These are phyloP conservation scores for Diospyros kaki DNA, from an alignment of 148 eudicot species.

Conservation along the genomic window DNA sequence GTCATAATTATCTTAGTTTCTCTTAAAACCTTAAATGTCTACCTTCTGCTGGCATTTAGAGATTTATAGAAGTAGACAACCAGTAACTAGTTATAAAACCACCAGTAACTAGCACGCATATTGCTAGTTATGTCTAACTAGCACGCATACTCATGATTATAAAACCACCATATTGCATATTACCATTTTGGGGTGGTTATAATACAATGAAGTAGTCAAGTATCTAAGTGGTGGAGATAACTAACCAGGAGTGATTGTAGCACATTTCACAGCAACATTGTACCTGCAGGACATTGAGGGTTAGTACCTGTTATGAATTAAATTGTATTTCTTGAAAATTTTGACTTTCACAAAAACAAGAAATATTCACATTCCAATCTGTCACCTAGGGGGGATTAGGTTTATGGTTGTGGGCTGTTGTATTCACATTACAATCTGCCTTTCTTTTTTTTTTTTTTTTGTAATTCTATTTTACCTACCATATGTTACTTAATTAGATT, in stretches of 20 bases:
- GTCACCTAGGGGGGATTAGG: no score
- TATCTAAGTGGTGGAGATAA: conserved; percentile 4
- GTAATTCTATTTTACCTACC: background rate
- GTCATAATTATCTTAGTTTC: no score
- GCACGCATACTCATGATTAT: background rate
- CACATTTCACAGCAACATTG: conserved; percentile 80
- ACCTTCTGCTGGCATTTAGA: no score
- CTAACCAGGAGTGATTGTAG: conserved; percentile 77
- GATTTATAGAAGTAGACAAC: no score
- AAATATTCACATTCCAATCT: no score
- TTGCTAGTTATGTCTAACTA: no score
- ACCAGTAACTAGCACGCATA: no score
- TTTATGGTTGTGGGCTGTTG: no score
- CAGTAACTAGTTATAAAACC: background rate
- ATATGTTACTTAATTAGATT: background rate
- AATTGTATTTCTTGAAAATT: no score
- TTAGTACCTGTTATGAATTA: no score
- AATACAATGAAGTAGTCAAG: background rate
- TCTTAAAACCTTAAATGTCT: no score
- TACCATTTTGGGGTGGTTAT: background rate
- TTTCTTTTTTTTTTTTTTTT: background rate
- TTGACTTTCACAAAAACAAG: no score
- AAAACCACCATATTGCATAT: background rate
- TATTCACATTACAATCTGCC: background rate
- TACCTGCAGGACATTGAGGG: conserved; percentile 37